Base-by-base conservation (phyloP, 169 alveolate genomes). In the Theileria sp. region DNA sequence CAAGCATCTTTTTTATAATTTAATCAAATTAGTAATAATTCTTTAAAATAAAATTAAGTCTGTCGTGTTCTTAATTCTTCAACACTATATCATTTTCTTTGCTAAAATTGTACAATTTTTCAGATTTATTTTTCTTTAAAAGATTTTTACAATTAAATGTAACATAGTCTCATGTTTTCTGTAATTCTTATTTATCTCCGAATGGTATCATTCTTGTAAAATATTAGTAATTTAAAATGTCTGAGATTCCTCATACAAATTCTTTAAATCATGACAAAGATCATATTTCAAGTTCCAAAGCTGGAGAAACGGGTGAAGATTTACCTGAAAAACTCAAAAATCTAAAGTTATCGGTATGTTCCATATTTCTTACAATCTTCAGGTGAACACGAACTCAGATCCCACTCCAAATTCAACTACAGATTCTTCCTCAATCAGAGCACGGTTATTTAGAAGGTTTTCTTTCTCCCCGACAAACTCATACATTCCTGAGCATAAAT, bases 401-500 rank as follows among this genome's bases (percentile, higher is more conserved):
- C 54, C 54, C 54, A 44, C 54, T 44, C 54, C 54, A 44, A 44
- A 44, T 13, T 44, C 54, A 44, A 44, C 54, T 13, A 44, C 54
- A 7, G 54, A 44, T 44, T 44, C 54, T 2, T 44, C 54, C 8
- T 44, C 54, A 44, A 44, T 44, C 8, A 44, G 54, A 44, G 54
- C 12, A 44, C 54, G 54, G 2, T 4, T 44, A 44, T 13, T 44
- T 13, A 44, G 54, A 44, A 44, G 17, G 54, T 44, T 44, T 7
- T 44, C 54, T 44, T 4, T 44, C 17, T 44, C 54, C 54, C 54
- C 12, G 1, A 44, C 54, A 44, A 44, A 13, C 54, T 44, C 54
- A 8, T 44, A 44, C 54, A 44, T 44, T 44, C 54, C 54, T 38
- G 91, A 81, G 65, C 98, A 96, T 87, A 89, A 93, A 62, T 97